A percentile compares a stretch with the other conserved stretches of the same genome.
phyloP scores from a whole-genome alignment of 140 eudicot genomes.

The Ambrosia hybrid region DNA sequence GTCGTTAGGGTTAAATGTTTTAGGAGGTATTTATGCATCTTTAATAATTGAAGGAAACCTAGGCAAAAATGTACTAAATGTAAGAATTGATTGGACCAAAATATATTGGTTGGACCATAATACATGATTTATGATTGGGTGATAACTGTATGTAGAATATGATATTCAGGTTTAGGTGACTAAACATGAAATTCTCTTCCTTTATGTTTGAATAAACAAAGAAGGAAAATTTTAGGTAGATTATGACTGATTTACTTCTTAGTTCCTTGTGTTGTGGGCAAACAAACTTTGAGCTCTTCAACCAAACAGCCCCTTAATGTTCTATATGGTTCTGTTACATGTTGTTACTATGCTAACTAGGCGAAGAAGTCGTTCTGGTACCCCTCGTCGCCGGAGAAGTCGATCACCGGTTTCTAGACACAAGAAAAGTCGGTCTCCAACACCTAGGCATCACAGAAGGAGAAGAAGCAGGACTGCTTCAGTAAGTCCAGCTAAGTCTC shows the following conservation, averaged over 20 bases:
- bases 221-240: conserved; percentile 13
- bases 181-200: not conserved
- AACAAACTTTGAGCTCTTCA: not conserved
- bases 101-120: too few relatives aligned
- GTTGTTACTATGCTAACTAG: conserved; percentile 36
- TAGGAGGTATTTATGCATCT: too few relatives aligned
- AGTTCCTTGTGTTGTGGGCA: not conserved
- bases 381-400: conserved; percentile 73
- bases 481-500: conserved; percentile 65
- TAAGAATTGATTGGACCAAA: too few relatives aligned
- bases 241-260: not conserved
- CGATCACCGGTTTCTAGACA: conserved; percentile 83
- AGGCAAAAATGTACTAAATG: too few relatives aligned
- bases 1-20: too few relatives aligned
- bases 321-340: not conserved
- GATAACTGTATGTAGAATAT: too few relatives aligned
- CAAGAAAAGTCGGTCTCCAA: conserved; percentile 78
- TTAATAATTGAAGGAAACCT: too few relatives aligned
- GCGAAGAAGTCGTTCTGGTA: conserved; percentile 74
- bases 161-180: too few relatives aligned
- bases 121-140: too few relatives aligned
- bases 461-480: conserved; percentile 71
- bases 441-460: conserved; percentile 75
- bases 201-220: conserved; percentile 12
- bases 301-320: too few relatives aligned